These are phyloP conservation scores for Phytophthora palmivora DNA, from an alignment of 352 stramenopile species.

Conservation along the genomic window DNA sequence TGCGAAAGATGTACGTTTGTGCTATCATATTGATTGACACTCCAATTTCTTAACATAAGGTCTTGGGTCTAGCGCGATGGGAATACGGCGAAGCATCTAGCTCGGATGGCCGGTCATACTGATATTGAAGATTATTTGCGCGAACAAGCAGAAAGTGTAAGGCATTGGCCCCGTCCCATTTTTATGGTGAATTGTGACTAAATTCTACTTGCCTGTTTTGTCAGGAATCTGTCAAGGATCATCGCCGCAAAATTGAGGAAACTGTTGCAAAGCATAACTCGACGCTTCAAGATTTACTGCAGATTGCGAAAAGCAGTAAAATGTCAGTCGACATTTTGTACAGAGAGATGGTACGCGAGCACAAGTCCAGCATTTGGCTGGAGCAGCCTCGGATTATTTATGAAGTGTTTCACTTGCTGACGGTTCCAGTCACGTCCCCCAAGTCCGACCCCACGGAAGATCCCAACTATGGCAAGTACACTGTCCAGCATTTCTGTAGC, in stretches of 20 bases:
- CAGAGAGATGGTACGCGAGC: constrained; percentile 78
- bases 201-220: constrained; percentile 1
- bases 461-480: constrained; percentile 83
- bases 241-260: constrained; percentile 87
- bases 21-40: not conserved
- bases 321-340: constrained; percentile 82
- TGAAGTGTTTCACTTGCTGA: constrained; percentile 81
- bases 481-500: constrained; percentile 86
- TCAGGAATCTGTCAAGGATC: constrained; percentile 87
- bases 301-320: constrained; percentile 66
- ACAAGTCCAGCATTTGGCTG: constrained; percentile 74
- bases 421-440: constrained; percentile 43
- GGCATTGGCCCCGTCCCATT: not conserved
- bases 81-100: constrained; percentile 75
- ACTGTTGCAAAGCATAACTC: constrained; percentile 65
- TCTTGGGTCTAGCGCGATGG: constrained; percentile 68
- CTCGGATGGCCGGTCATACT: constrained; percentile 57
- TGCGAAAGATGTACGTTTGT: constrained; percentile 75
- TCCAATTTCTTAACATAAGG: not conserved
- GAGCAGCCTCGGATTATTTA: constrained; percentile 84
- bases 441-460: constrained; percentile 50
- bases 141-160: constrained; percentile 83
- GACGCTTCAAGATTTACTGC: constrained; percentile 68
- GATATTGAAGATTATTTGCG: constrained; percentile 84
- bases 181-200: constrained; percentile 1